Percentiles rank a stretch among this genome's conserved stretches.
These are phyloP conservation scores for Caryopteris hybrid DNA, from an alignment of 305 asterid species.

Conservation along the genomic window DNA sequence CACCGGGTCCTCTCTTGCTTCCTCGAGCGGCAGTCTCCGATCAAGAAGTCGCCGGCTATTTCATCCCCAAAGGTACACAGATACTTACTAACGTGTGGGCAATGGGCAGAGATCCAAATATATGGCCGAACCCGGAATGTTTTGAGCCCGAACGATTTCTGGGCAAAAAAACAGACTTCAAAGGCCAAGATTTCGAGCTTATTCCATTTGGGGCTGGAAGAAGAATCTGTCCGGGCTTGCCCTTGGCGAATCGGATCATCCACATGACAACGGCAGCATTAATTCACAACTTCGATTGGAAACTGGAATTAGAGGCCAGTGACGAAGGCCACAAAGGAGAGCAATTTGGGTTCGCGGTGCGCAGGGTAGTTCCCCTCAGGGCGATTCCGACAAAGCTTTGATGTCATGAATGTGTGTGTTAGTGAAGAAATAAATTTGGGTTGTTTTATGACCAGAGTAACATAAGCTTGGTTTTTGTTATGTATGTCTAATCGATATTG, in stretches of 20 bases:
- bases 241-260: not conserved
- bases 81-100: conserved; percentile 13
- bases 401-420: not conserved
- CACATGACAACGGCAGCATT: conserved; percentile 1
- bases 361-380: not conserved
- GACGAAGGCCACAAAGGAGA: not conserved
- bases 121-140: not conserved
- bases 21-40: too few species aligned
- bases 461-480: not conserved
- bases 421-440: too few species aligned
- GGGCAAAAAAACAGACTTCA: not conserved
- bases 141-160: conserved; percentile 6
- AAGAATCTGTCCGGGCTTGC: conserved; percentile 8
- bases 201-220: conserved; percentile 9
- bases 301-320: not conserved
- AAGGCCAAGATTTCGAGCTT: conserved; percentile 6
- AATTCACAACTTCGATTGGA: conserved; percentile 4
- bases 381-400: not conserved
- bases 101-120: not conserved
- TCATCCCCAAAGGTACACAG: conserved; percentile 2
- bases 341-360: not conserved
- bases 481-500: not conserved
- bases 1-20: too few species aligned
- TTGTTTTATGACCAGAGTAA: not conserved
- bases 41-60: not conserved